Evolutionary conservation across 225 moss, liverwort and hornwort species (phyloP).

Genomic region (Pseudoscleropodium purum): DNA sequence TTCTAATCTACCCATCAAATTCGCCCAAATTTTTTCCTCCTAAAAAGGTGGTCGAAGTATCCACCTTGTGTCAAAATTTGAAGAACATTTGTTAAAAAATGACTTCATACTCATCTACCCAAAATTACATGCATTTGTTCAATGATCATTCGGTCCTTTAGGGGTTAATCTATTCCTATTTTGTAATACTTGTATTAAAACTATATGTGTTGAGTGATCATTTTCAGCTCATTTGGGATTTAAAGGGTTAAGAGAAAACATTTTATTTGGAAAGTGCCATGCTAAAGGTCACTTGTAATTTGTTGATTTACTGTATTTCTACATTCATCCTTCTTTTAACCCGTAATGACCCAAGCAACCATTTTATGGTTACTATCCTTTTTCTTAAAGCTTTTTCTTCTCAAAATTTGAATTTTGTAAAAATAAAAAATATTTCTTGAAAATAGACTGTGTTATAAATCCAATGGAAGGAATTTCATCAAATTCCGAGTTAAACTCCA

Average conservation of each 20-base stretch:
- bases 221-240: accelerated
- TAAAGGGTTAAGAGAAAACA: neutral
- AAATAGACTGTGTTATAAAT: neutral
- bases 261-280: neutral
- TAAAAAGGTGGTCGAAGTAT: no score
- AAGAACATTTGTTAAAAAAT: no score
- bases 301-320: neutral
- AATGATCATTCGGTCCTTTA: no score
- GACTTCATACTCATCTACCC: no score
- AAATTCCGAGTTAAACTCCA: neutral
- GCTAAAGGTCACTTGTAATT: neutral
- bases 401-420: no score
- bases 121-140: no score
- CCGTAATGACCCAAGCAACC: no score
- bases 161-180: neutral
- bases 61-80: no score
- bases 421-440: no score
- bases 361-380: accelerated
- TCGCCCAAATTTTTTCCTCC: no score
- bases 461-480: neutral
- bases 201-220: no score
- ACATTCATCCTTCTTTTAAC: neutral
- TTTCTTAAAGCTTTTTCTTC: accelerated
- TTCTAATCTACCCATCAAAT: no score
- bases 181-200: neutral